Conservation (phyloP, 805 yeast species). For the Kazachstania martiniae region DNA sequence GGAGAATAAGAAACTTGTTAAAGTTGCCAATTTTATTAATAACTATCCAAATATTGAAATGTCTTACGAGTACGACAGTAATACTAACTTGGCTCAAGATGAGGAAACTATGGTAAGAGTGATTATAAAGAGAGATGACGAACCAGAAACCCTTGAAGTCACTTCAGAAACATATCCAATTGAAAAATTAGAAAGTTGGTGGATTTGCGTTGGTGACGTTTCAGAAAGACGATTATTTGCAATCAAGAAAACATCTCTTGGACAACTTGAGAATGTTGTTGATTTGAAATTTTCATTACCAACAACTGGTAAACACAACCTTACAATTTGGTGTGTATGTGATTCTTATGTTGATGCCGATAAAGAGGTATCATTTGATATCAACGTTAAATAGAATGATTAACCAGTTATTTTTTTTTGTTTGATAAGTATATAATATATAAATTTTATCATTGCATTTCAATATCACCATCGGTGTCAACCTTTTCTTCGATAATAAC, state of each 20-base stretch:
- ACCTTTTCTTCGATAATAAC: not conserved
- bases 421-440: too few species aligned
- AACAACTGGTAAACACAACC: slow-evolving; percentile 45
- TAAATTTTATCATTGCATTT: too few species aligned
- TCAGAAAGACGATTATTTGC: slow-evolving; percentile 53
- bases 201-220: slow-evolving; percentile 75
- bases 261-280: slow-evolving; percentile 41
- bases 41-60: slow-evolving; percentile 79
- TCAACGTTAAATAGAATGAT: slow-evolving; percentile 30
- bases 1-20: slow-evolving; percentile 38
- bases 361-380: slow-evolving; percentile 54
- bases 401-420: not conserved
- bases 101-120: slow-evolving; percentile 40
- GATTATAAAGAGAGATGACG: slow-evolving; percentile 62
- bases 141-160: slow-evolving; percentile 53
- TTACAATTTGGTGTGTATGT: slow-evolving; percentile 78
- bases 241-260: slow-evolving; percentile 51
- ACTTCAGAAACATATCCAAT: slow-evolving; percentile 49
- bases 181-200: slow-evolving; percentile 55
- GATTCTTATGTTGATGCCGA: slow-evolving; percentile 92
- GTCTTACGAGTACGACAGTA: slow-evolving; percentile 38
- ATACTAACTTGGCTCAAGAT: slow-evolving; percentile 34
- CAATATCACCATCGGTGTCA: slow-evolving; percentile 19
- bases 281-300: slow-evolving; percentile 48
- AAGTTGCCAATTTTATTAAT: slow-evolving; percentile 82